phyloP scores from a whole-genome alignment of 441 rosid species.

The Adansonia rubrostipa region DNA sequence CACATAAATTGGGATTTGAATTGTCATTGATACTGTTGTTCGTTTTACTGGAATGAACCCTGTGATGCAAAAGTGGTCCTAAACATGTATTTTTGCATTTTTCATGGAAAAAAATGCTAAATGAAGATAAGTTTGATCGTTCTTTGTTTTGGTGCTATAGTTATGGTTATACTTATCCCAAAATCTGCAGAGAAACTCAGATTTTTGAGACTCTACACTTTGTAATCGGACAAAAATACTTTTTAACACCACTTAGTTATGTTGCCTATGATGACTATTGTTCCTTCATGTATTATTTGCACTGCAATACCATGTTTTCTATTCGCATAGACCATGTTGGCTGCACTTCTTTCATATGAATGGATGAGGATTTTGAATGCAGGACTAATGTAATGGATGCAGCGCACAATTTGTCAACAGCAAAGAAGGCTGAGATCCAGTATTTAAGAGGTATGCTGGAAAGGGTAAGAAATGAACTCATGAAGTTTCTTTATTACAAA shows the following conservation, averaged over 20 bases:
- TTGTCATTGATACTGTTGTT: not conserved
- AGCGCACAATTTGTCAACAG: constrained; percentile 46
- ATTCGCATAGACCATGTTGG: constrained; percentile 17
- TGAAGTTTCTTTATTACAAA: not conserved
- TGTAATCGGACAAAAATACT: not conserved
- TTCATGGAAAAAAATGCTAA: not conserved
- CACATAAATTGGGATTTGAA: not conserved
- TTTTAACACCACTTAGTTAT: not conserved
- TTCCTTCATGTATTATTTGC: constrained; percentile 5
- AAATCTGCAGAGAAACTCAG: not conserved
- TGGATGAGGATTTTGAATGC: constrained; percentile 33
- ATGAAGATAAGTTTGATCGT: not conserved
- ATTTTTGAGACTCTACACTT: not conserved
- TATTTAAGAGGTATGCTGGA: constrained; percentile 50
- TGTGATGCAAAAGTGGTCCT: not conserved
- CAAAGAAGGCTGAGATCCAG: constrained; percentile 63
- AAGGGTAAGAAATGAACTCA: constrained; percentile 49
- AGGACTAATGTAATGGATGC: constrained; percentile 72
- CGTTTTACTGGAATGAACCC: not conserved
- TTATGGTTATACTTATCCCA: not conserved
- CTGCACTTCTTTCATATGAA: constrained; percentile 22
- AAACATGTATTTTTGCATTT: not conserved
- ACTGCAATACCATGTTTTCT: not conserved
- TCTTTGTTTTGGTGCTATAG: not conserved
- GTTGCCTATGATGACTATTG: constrained; percentile 13